Base-by-base conservation (phyloP, 163 green algal species). In the Scenedesmus sp. region DNA sequence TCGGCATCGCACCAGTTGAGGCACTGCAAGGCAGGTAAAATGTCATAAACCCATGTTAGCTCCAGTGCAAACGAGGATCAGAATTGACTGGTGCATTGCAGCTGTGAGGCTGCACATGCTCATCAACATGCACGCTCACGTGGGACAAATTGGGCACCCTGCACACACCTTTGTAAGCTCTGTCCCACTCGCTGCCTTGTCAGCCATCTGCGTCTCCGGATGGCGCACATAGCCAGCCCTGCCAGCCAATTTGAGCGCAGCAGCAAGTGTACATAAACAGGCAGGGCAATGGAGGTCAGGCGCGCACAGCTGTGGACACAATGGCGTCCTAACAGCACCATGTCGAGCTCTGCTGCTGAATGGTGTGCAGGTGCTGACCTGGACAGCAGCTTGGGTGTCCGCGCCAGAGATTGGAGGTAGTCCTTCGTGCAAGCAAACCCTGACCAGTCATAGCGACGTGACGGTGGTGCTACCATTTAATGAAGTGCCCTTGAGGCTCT, bases 201-300 rank as follows among this genome's bases (percentile, higher is more conserved):
- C 81, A 43, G 83, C 83, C 83, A 81, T 53, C 26, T 88, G 83
- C 26, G 56, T 61, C 83, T 88, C 83, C 9, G 56, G 56, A 79
- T 81, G 22, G 9, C 83, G 56, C 26, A 88, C 83, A 53, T 88
- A 88, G 13, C 35, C 22, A 10, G 40, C 59, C 13, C 83, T 72
- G 59, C 59, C 6, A 33, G 22, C 22, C 59, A 33, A 33, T 33
- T 33, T n/a, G n/a, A n/a, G 59, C 35, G 3, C 59, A 72, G 59
- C 59, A 72, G 16, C 59, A 72, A 10, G 0, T 10, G 24, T 10
- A 12, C 22, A 72, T 10, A 33, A 35, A 5, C 1, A 3, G 24
- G 4, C 22, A 35, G 59, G 1, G 35, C 10, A 12, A 35, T 33
- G 59, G 22, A 13, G 59, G 3, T 35, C 22, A 2, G 59, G 59